Evolutionary conservation across 352 stramenopile genomes (phyloP).

Genomic region (Globisporangium parvum): DNA sequence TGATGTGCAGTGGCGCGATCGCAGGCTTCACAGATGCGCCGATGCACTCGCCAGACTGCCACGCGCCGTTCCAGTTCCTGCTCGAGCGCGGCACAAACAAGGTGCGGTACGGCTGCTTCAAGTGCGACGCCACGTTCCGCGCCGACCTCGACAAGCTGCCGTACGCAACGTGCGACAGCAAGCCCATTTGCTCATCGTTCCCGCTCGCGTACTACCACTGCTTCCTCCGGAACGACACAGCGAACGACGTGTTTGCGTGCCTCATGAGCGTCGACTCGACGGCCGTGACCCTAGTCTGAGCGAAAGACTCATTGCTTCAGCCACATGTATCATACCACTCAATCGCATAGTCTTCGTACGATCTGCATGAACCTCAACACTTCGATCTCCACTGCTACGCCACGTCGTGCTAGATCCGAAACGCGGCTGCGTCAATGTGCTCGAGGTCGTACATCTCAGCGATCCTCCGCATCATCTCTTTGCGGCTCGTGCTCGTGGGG

Average conservation of each 20-base stretch:
- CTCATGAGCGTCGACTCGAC: conserved; percentile 7
- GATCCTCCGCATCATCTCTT: conserved; percentile 82
- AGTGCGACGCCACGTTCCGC: conserved; percentile 1
- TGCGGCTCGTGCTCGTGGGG: conserved; percentile 63
- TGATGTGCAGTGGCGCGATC: conserved; percentile 5
- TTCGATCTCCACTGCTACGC: neutral
- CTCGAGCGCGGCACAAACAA: conserved; percentile 5
- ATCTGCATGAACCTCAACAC: neutral
- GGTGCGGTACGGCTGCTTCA: conserved; percentile 9
- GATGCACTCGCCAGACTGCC: conserved; percentile 1
- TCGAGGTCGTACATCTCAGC: conserved; percentile 69
- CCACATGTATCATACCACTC: neutral
- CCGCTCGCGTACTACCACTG: conserved; percentile 8
- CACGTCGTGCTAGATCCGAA: conserved; percentile 50
- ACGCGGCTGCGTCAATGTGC: conserved; percentile 58
- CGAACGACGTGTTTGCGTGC: conserved; percentile 8
- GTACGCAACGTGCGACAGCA: conserved; percentile 4
- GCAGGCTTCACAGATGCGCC: conserved; percentile 1
- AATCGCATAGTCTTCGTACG: neutral
- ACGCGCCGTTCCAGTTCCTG: conserved; percentile 6
- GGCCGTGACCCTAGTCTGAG: neutral
- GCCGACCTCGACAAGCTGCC: neutral
- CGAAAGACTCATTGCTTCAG: neutral
- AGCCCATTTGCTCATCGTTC: conserved; percentile 5
- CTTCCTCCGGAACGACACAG: conserved; percentile 9